A percentile compares a stretch with the other conserved stretches of the same genome.
Evolutionary conservation across 306 rosid genomes (phyloP).

Genomic region (Mucuna pruriens): DNA sequence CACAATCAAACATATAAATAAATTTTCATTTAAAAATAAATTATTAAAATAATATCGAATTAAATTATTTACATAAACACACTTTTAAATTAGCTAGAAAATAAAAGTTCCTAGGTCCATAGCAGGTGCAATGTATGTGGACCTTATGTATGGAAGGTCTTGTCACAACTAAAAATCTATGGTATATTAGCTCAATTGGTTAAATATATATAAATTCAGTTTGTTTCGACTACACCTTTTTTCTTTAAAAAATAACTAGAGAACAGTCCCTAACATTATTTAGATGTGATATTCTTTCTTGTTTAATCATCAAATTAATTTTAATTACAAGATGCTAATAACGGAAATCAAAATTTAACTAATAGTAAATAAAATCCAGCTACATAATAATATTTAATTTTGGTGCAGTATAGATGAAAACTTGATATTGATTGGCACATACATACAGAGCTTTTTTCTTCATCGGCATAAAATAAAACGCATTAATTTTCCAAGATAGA

Average conservation of each 20-base stretch:
- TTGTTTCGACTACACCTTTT: neutral
- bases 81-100: neutral
- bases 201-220: neutral
- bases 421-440: too few species aligned
- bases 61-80: neutral
- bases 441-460: too few species aligned
- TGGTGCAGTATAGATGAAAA: too few species aligned
- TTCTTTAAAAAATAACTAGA: neutral
- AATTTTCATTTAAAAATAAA: neutral
- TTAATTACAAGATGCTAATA: neutral
- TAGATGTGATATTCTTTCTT: neutral
- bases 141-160: slow-evolving; percentile 17
- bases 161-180: neutral
- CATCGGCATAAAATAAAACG: too few species aligned
- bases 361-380: too few species aligned
- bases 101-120: neutral
- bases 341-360: too few species aligned
- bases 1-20: neutral
- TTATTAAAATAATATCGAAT: neutral
- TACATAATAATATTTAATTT: too few species aligned
- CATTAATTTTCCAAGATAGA: too few species aligned
- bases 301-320: neutral
- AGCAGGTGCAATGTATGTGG: slow-evolving; percentile 15
- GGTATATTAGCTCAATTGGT: neutral
- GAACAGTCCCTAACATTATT: too few species aligned